phyloP scores from a whole-genome alignment of 805 yeast species.

The Candida takata region DNA sequence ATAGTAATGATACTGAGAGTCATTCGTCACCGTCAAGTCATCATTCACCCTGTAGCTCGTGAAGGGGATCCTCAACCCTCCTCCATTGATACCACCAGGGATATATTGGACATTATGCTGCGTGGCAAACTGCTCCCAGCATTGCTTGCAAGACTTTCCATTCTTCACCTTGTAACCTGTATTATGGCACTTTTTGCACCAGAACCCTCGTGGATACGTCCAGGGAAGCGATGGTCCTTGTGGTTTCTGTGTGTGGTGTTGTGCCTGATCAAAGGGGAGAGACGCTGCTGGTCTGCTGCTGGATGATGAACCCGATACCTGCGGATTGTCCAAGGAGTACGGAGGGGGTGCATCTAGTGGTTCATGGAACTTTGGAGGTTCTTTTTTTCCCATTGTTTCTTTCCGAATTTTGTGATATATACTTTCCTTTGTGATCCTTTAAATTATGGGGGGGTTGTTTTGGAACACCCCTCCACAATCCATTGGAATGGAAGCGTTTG shows the following conservation, averaged over 20 bases:
- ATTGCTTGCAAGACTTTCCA: slow-evolving; percentile 55
- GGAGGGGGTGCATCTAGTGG: slow-evolving; percentile 8
- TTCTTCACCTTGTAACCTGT: slow-evolving; percentile 59
- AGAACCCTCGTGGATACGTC: slow-evolving; percentile 54
- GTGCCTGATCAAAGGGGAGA: not conserved
- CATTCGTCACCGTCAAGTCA: slow-evolving; percentile 4
- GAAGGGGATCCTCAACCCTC: slow-evolving; percentile 16
- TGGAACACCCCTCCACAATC: too few species aligned
- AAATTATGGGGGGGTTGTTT: too few species aligned
- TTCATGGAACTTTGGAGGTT: not conserved
- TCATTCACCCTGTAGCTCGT: too few species aligned
- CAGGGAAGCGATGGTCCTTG: slow-evolving; percentile 20
- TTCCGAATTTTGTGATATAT: too few species aligned
- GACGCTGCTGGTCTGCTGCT: not conserved
- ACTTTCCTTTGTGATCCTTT: too few species aligned
- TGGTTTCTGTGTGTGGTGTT: slow-evolving; percentile 2
- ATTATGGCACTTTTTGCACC: slow-evolving; percentile 65
- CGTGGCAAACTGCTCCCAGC: slow-evolving; percentile 57
- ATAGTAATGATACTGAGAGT: not conserved
- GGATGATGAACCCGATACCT: not conserved
- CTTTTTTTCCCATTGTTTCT: not conserved
- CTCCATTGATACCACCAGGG: not conserved
- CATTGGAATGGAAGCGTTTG: too few species aligned
- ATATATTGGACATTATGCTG: slow-evolving; percentile 5
- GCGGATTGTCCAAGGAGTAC: slow-evolving; percentile 3